phyloP scores from a whole-genome alignment of 352 stramenopile genomes.

The Phytophthora fragariae region DNA sequence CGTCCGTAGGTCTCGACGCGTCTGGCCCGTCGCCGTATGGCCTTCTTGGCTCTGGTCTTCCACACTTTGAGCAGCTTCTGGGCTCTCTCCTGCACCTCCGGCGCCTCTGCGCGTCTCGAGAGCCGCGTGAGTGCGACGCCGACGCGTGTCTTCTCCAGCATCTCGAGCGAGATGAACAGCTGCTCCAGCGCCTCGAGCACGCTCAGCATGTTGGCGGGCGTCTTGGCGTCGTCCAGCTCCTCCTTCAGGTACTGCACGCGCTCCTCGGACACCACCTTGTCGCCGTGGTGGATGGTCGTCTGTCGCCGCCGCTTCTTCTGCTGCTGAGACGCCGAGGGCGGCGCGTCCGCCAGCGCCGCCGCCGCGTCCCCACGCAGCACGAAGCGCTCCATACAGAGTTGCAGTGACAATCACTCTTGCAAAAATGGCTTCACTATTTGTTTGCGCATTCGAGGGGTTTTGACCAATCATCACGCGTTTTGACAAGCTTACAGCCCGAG shows the following conservation, averaged over 20 bases:
- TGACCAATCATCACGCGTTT: no score
- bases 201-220: constrained; percentile 49
- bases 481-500: neutral
- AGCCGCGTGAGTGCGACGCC: constrained; percentile 50
- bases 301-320: constrained; percentile 55
- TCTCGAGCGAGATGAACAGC: constrained; percentile 82
- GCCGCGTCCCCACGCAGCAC: constrained; percentile 64
- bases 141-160: constrained; percentile 79
- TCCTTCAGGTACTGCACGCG: constrained; percentile 68
- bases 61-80: constrained; percentile 62
- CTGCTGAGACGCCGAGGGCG: constrained; percentile 9
- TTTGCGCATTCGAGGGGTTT: constrained; percentile 28
- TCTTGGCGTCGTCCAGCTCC: constrained; percentile 69
- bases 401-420: constrained; percentile 2
- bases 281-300: constrained; percentile 70
- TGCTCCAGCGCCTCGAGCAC: constrained; percentile 64
- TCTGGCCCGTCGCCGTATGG: constrained; percentile 57
- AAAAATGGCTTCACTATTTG: constrained; percentile 9
- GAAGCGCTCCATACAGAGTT: constrained; percentile 60
- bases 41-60: constrained; percentile 77
- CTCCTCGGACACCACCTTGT: constrained; percentile 80
- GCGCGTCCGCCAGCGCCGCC: constrained; percentile 29
- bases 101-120: constrained; percentile 32
- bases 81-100: constrained; percentile 51
- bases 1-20: constrained; percentile 76